Base-by-base conservation (phyloP, 306 rosid genomes). In the Betula pendula region DNA sequence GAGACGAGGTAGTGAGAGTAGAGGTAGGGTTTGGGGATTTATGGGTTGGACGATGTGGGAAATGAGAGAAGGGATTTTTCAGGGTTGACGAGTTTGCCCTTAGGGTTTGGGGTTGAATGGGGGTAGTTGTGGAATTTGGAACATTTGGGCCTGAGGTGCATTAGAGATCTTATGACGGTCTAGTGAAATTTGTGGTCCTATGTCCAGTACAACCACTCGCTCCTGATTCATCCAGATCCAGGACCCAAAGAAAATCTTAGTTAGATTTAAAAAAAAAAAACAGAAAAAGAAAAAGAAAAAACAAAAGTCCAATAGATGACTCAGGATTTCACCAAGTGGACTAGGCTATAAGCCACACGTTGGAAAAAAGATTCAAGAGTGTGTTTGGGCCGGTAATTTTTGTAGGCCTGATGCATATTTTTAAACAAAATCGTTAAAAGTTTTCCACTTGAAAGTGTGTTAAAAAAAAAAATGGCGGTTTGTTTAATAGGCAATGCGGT, bases 1-100 rank as follows among this genome's bases (percentile, higher is more conserved):
- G 65, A 75, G 84, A 52, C 20, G 79, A 25, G 5, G 47, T 6
- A 24, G 4, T 2, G 6, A n/a, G 6, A 3, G 15, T 24, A 19
- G 14, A 2, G 0, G 0, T 50, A 81, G 88, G 88, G 83, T 68
- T 84, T 72, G 60, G 78, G 16, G 22, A 63, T 83, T 85, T 85
- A 87, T 80, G 1, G 25, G 76, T 45, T 6, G 60, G 24, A 38
- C 24, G 72, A 40, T 16, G 22, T 2, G 8, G 29, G 24, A 35
- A 75, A 6, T 15, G 22, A 10, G 40, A 40, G 72, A 10, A 14
- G 40, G 16, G 27, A 6, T 12, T 4, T 0, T 2, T 7, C 0
- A n/a, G 0, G 19, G 42, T 70, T 84, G 79, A 82, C 92, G 40
- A 0, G 45, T 80, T 60, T 83, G 0, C 79, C 86, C 85, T 70